A percentile compares a stretch with the other conserved stretches of the same genome.
phyloP scores from a whole-genome alignment of 2,329 filamentous ascomycete species.

The Penicillium expansum region DNA sequence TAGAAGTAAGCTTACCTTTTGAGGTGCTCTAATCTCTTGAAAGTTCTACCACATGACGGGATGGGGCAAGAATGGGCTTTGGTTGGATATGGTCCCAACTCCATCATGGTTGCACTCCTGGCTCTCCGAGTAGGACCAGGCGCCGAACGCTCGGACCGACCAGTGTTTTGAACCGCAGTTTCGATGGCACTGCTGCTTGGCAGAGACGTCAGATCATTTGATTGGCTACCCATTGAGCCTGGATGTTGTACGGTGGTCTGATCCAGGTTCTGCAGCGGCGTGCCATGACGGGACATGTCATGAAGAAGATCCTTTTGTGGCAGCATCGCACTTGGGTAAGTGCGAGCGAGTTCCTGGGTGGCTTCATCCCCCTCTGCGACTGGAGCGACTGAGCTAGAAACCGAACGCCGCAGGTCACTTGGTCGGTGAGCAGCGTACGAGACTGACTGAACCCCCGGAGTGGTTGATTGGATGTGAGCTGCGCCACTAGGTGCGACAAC shows the following conservation, averaged over 20 bases:
- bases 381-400: constrained; percentile 82
- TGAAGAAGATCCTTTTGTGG: constrained; percentile 79
- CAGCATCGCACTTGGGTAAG: constrained; percentile 65
- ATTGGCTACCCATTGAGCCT: constrained; percentile 60
- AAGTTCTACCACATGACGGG: constrained; percentile 90
- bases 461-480: constrained; percentile 48
- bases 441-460: constrained; percentile 38
- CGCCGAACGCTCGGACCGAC: constrained; percentile 52
- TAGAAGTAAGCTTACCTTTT: constrained; percentile 73
- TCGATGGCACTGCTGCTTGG: constrained; percentile 61
- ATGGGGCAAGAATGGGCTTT: constrained; percentile 99
- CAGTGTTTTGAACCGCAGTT: constrained; percentile 55
- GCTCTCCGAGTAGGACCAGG: constrained; percentile 82
- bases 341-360: constrained; percentile 71
- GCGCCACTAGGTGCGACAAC: constrained; percentile 59
- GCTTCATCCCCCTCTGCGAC: constrained; percentile 77
- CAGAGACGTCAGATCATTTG: constrained; percentile 67
- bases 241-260: constrained; percentile 74
- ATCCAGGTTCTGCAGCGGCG: constrained; percentile 80
- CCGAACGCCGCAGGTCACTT: constrained; percentile 85
- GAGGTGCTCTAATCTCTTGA: constrained; percentile 98
- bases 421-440: constrained; percentile 68
- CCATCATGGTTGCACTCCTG: constrained; percentile 92
- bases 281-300: constrained; percentile 78
- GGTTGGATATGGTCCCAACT: constrained; percentile 91